A percentile compares a stretch with the other conserved stretches of the same genome.
These are phyloP conservation scores for Setaria italica DNA, from an alignment of 202 grass and related monocot species.

Conservation along the genomic window DNA sequence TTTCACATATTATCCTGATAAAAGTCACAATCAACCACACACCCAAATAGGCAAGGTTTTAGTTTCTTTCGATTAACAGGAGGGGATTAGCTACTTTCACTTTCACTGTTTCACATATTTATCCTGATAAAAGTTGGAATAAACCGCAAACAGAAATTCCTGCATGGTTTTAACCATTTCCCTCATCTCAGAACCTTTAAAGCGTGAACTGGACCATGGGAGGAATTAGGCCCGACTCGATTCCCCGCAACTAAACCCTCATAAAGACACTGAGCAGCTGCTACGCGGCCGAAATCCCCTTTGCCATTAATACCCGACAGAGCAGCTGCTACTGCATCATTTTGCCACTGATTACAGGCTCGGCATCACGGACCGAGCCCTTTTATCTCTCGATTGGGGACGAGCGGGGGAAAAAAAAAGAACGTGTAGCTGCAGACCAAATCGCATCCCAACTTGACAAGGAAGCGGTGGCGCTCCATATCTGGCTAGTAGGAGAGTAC, in stretches of 20 bases:
- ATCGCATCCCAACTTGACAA: background rate
- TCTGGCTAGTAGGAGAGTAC: background rate
- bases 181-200: background rate
- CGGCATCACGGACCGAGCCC: background rate
- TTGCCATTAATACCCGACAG: background rate
- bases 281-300: background rate
- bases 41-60: background rate
- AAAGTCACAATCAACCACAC: background rate
- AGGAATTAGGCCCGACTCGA: background rate
- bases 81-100: background rate
- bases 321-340: background rate
- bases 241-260: background rate
- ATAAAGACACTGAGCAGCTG: background rate
- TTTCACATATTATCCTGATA: background rate
- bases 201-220: background rate
- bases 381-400: background rate
- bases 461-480: background rate
- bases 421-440: background rate
- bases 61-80: background rate
- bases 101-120: background rate
- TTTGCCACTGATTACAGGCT: background rate
- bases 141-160: background rate
- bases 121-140: background rate
- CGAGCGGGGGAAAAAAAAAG: no score
- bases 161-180: background rate